Evolutionary conservation across 495 filamentous ascomycete genomes (phyloP).

Genomic region (Aspergillus nanangensis): DNA sequence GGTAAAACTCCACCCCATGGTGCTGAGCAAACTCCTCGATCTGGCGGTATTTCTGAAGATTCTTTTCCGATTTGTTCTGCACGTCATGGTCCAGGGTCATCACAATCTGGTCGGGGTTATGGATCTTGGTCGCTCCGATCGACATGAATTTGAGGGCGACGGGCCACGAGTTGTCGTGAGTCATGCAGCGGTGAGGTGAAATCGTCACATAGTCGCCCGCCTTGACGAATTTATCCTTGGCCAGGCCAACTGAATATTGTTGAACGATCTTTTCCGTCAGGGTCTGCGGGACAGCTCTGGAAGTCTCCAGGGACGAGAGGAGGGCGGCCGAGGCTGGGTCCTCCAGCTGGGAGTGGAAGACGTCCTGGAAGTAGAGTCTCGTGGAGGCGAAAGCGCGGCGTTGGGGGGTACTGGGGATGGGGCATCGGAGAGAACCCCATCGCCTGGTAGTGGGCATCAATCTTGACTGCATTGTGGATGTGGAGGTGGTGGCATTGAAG

Average conservation of each 20-base stretch:
- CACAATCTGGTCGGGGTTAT: constrained; percentile 71
- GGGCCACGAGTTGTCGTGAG: constrained; percentile 92
- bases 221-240: constrained; percentile 64
- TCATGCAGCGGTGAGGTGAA: constrained; percentile 21
- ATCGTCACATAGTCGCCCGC: constrained; percentile 6
- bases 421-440: constrained; percentile 20
- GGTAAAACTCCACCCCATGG: constrained; percentile 81
- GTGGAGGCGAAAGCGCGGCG: constrained; percentile 38
- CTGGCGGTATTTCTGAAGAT: constrained; percentile 77
- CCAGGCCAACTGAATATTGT: constrained; percentile 63
- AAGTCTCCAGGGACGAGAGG: constrained; percentile 35
- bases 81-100: constrained; percentile 95
- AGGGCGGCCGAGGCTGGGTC: constrained; percentile 38
- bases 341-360: constrained; percentile 48
- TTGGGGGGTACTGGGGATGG: constrained; percentile 20
- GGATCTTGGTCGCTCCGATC: constrained; percentile 75
- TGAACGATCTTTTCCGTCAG: constrained; percentile 92
- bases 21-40: constrained; percentile 83
- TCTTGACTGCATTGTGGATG: constrained; percentile 29
- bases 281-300: constrained; percentile 48
- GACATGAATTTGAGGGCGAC: constrained; percentile 82
- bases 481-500: neutral
- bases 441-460: constrained; percentile 25
- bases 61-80: constrained; percentile 77
- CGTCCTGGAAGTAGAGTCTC: constrained; percentile 35